Base-by-base conservation (phyloP, 345 rosid genomes). In the Citrus sinensis region DNA sequence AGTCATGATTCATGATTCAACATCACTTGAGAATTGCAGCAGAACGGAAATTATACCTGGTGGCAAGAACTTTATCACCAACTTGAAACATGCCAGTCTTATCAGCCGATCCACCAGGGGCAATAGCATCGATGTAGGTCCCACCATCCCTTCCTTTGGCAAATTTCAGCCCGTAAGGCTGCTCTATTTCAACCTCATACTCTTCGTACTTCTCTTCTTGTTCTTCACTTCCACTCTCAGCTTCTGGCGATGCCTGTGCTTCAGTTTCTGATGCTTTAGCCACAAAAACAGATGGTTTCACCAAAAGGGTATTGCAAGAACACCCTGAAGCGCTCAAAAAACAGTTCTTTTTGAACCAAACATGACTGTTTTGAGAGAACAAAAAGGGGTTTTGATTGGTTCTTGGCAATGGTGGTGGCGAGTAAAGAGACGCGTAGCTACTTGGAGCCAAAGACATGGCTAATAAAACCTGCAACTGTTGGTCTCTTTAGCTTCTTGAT, bases 41-140 rank as follows among this genome's bases (percentile, higher is more conserved):
- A 56, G 2, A 68, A 65, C 54, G 35, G 62, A 70, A 39, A 58
- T 55, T 68, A n/a, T 20, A 96, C 99, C 98, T 96, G 84, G 99
- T 96, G 83, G 99, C 99, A 56, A 91, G 74, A 35, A 94, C 99
- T 87, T 79, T 96, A 75, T 96, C 99, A 1, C 99, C 98, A 42
- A 89, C 97, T 3, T 92, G 62, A 87, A 96, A 96, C 80, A 84
- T 40, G 19, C 92, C 91, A 69, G 97, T 83, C 87, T 86, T 89
- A 74, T 96, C 98, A 77, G 98, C 99, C 1, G 83, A 76, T 55
- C 95, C 98, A 77, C 97, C 99, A 7, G 95, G 88, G 3, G 88
- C 85, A 79, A 94, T 90, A 39, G 93, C 97, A 58, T 96, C 99
- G 82, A 96, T 94, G 82, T 92, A 96, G 83, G 98, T 92, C 13